Percentiles rank a stretch among this genome's conserved stretches.
These are phyloP conservation scores for Eucalyptus leucophloia DNA, from an alignment of 345 rosid genomes.

Conservation along the genomic window DNA sequence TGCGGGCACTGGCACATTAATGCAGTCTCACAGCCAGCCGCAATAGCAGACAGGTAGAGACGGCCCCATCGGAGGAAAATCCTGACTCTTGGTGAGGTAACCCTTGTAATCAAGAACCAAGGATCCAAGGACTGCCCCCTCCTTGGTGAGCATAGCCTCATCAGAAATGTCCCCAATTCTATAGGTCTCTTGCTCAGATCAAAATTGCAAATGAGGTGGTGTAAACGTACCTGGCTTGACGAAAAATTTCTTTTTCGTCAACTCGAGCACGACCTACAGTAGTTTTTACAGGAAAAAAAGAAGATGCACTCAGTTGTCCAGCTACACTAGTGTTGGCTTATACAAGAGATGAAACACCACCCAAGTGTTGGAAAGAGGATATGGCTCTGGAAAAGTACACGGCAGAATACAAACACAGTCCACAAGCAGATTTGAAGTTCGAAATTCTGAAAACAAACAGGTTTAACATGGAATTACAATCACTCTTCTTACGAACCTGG, in stretches of 20 bases:
- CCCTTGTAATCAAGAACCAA: too few relatives aligned
- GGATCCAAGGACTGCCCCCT: too few relatives aligned
- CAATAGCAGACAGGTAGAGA: too few relatives aligned
- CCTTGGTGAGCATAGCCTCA: neutral
- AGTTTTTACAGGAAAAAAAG: neutral
- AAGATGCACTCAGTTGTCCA: neutral
- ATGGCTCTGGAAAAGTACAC: neutral
- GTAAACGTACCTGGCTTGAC: slow-evolving; percentile 68
- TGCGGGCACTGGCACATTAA: too few relatives aligned
- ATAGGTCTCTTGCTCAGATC: neutral
- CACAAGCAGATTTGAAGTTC: neutral
- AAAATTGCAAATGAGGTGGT: neutral
- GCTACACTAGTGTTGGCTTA: neutral
- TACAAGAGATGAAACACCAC: neutral
- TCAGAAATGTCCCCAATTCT: neutral
- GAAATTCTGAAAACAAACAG: neutral
- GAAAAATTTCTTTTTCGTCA: slow-evolving; percentile 90
- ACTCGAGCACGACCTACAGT: slow-evolving; percentile 42
- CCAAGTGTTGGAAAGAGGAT: neutral
- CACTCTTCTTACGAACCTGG: slow-evolving; percentile 38
- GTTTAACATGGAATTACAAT: neutral
- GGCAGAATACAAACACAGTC: neutral
- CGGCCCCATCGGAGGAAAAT: too few relatives aligned
- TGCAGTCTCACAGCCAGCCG: too few relatives aligned
- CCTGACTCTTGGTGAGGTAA: too few relatives aligned